Percentiles rank a stretch among this genome's conserved stretches.
Conservation (phyloP, 352 stramenopile genomes). For the Globisporangium nunn region DNA sequence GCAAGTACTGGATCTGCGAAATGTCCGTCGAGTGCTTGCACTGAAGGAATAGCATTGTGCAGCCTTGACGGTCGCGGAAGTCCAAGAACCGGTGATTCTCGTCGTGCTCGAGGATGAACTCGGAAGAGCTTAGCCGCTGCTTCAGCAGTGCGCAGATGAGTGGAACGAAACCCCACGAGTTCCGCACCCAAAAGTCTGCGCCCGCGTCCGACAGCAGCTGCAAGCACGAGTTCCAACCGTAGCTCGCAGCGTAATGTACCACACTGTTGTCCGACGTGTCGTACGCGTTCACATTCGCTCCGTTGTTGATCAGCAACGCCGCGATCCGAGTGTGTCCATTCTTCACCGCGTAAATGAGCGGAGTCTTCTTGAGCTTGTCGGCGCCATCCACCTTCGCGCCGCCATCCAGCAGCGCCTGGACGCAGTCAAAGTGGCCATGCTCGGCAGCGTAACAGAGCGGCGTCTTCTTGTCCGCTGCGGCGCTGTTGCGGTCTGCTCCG, state of each 20-base stretch:
- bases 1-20: constrained; percentile 57
- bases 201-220: constrained; percentile 43
- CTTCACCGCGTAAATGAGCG: constrained; percentile 69
- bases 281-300: constrained; percentile 69
- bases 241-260: constrained; percentile 70
- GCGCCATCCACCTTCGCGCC: constrained; percentile 47
- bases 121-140: constrained; percentile 38
- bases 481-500: constrained; percentile 51
- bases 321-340: constrained; percentile 58
- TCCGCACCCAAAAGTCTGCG: constrained; percentile 60
- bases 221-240: constrained; percentile 65
- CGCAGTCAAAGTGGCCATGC: constrained; percentile 45
- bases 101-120: constrained; percentile 62
- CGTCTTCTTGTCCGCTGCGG: constrained; percentile 40
- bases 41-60: constrained; percentile 79
- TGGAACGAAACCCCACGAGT: constrained; percentile 70
- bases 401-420: constrained; percentile 41
- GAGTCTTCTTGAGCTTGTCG: constrained; percentile 77
- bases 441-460: constrained; percentile 56
- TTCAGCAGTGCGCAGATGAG: constrained; percentile 67
- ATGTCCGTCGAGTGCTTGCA: constrained; percentile 60
- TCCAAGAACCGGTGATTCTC: constrained; percentile 52
- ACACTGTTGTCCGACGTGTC: constrained; percentile 74
- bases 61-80: constrained; percentile 64
- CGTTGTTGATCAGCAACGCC: constrained; percentile 48